A percentile compares a stretch with the other conserved stretches of the same genome.
These are phyloP conservation scores for Tulasnella sp. DNA, from an alignment of 768 basidiomycete genomes.

Conservation along the genomic window DNA sequence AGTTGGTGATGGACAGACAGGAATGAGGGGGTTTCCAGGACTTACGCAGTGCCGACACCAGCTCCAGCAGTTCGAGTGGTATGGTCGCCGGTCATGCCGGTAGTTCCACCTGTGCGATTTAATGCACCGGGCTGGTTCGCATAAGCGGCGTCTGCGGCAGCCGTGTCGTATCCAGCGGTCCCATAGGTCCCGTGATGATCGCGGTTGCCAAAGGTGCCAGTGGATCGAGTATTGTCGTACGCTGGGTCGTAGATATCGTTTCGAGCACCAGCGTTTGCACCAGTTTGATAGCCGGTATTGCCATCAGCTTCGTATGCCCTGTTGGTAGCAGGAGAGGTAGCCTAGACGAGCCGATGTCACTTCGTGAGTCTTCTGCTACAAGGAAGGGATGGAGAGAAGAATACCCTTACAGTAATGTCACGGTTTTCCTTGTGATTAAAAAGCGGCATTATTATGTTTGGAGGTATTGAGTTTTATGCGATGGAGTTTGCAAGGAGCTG, in stretches of 20 bases:
- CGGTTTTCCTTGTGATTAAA: slow-evolving; percentile 9
- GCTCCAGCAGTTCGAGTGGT: background rate
- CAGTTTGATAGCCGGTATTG: background rate
- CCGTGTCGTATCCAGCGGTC: no score
- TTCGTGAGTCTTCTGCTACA: background rate
- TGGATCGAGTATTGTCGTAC: background rate
- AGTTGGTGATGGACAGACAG: background rate
- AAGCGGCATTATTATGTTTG: slow-evolving; percentile 11
- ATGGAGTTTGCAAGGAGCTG: background rate
- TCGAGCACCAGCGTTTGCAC: background rate
- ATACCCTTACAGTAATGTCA: background rate
- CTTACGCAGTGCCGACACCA: background rate
- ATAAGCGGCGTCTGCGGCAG: background rate
- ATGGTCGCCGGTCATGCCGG: background rate
- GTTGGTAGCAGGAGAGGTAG: background rate
- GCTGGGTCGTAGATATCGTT: background rate
- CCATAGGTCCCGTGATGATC: background rate
- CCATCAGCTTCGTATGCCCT: background rate
- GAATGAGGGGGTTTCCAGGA: background rate
- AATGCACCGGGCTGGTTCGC: background rate
- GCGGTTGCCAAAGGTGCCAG: background rate
- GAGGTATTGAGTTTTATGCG: background rate
- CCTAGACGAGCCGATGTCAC: background rate
- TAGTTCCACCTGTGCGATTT: background rate
- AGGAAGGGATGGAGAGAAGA: background rate